Percentiles rank a stretch among this genome's conserved stretches.
These are phyloP conservation scores for Leptographium radiaticola DNA, from an alignment of 2,329 filamentous ascomycete species.

Conservation along the genomic window DNA sequence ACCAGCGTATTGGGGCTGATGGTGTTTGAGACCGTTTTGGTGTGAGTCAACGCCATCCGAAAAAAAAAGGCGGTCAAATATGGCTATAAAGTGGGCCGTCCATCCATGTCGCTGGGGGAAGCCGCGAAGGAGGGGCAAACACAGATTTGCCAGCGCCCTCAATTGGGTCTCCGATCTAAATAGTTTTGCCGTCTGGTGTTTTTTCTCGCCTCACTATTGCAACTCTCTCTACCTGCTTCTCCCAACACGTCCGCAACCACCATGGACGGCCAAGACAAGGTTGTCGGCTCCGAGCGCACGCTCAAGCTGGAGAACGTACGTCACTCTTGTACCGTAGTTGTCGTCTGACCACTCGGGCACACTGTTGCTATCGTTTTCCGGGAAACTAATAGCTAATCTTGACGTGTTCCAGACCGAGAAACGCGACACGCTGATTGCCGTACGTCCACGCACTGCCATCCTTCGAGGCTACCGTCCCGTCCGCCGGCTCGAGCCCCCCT, in stretches of 20 bases:
- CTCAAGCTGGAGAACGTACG: slow-evolving; percentile 22
- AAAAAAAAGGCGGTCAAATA: slow-evolving; percentile 7
- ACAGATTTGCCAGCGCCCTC: neutral
- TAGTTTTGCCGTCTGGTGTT: neutral
- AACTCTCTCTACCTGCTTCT: neutral
- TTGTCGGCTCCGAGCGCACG: slow-evolving; percentile 9
- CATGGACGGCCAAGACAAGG: slow-evolving; percentile 8
- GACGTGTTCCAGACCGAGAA: slow-evolving; percentile 56
- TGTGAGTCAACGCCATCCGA: neutral
- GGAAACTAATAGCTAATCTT: neutral
- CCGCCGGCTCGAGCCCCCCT: neutral
- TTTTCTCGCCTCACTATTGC: neutral
- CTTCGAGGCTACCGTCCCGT: neutral
- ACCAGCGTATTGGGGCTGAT: neutral
- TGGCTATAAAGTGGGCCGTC: slow-evolving; percentile 4
- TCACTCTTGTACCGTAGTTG: slow-evolving; percentile 4
- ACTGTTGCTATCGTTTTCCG: neutral
- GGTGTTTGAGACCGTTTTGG: neutral
- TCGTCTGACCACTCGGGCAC: neutral
- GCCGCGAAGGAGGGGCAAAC: slow-evolving; percentile 8
- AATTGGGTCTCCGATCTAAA: slow-evolving; percentile 1
- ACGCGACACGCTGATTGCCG: slow-evolving; percentile 64
- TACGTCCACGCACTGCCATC: slow-evolving; percentile 17
- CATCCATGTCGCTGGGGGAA: neutral
- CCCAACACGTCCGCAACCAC: neutral